Evolutionary conservation across 2,329 filamentous ascomycete genomes (phyloP), one percentile per base, ranked within the genome.

Genomic region (Aspergillus amoenus): DNA sequence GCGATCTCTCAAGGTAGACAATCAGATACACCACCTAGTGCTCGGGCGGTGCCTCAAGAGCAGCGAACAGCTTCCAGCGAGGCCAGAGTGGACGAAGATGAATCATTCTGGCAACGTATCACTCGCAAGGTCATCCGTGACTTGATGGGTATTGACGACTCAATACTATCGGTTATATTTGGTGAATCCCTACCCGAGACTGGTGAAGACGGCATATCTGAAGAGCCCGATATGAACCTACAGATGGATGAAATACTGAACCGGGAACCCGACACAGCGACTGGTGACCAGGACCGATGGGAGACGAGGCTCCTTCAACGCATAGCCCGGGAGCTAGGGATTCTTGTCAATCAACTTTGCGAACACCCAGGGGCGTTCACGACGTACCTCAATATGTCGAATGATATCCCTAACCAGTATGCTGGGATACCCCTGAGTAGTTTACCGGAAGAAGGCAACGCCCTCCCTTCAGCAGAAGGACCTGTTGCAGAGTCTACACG

Each of bases 361-460:
- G 89, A 90, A 59, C 89, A 96, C 61, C 92, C 93, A 0, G 91
- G 91, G 2, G 91, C 93, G 1, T 97, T 97, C 71, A 89, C 87
- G 13, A 91, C 90, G 0, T 96, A 95, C 70, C 79, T 84, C 21
- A 83, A 83, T 56, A 78, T 88, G 50, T 83, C 88, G 65, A 80
- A 87, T 62, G 81, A 74, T 32, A 67, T 81, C 69, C 78, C 86
- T 2, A 81, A 90, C 15, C 88, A 90, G 4, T 95, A 95, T 70
- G 91, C 90, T 18, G 91, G 91, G 5, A 82, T 95, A 45, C 84
- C 89, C 5, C 80, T 86, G 48, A 51, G 59, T 24, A 65, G 63
- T 32, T 61, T 64, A 13, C 61, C 66, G 5, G 68, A 72, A 64
- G 69, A 69, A 15, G 62, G 52, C 55, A 55, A 59, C 60, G 15